Percentiles rank a stretch among this genome's conserved stretches.
Evolutionary conservation across 2,329 filamentous ascomycete species (phyloP).

Genomic region (Phaeophleospora eucalypticola): DNA sequence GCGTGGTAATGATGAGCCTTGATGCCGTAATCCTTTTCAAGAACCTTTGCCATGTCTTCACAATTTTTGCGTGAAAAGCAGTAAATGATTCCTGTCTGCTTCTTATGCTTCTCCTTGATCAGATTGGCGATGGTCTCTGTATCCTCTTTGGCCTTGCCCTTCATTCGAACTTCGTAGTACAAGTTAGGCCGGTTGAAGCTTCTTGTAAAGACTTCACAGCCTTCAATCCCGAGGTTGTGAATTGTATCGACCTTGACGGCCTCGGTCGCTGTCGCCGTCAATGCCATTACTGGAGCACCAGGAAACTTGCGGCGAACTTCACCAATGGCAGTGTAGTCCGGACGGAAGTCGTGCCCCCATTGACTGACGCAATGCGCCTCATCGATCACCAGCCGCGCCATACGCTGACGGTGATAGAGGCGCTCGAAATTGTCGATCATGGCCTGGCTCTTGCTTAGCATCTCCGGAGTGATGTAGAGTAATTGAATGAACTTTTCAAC

Average conservation of each 20-base stretch:
- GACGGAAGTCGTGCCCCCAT: slow-evolving; percentile 97
- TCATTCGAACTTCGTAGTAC: slow-evolving; percentile 76
- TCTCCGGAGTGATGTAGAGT: slow-evolving; percentile 94
- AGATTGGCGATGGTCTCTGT: slow-evolving; percentile 56
- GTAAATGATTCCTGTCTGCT: slow-evolving; percentile 86
- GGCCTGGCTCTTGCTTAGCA: slow-evolving; percentile 75
- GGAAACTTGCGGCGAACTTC: slow-evolving; percentile 68
- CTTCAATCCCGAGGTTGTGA: slow-evolving; percentile 78
- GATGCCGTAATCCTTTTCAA: slow-evolving; percentile 60
- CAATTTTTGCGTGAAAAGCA: slow-evolving; percentile 81
- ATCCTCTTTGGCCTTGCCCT: slow-evolving; percentile 52
- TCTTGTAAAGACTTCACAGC: slow-evolving; percentile 76
- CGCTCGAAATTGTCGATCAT: slow-evolving; percentile 63
- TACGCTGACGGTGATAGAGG: slow-evolving; percentile 65
- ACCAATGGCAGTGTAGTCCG: slow-evolving; percentile 87
- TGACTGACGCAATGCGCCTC: slow-evolving; percentile 99
- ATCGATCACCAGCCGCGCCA: slow-evolving; percentile 92
- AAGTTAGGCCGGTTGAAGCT: slow-evolving; percentile 98
- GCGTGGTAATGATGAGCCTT: slow-evolving; percentile 84
- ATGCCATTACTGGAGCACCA: slow-evolving; percentile 82
- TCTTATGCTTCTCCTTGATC: slow-evolving; percentile 66
- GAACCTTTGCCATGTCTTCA: slow-evolving; percentile 70
- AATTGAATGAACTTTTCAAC: slow-evolving; percentile 78
- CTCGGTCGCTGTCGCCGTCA: slow-evolving; percentile 91
- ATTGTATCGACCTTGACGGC: slow-evolving; percentile 91